Conservation (phyloP, 345 rosid species). For the Boechera retrofracta region DNA sequence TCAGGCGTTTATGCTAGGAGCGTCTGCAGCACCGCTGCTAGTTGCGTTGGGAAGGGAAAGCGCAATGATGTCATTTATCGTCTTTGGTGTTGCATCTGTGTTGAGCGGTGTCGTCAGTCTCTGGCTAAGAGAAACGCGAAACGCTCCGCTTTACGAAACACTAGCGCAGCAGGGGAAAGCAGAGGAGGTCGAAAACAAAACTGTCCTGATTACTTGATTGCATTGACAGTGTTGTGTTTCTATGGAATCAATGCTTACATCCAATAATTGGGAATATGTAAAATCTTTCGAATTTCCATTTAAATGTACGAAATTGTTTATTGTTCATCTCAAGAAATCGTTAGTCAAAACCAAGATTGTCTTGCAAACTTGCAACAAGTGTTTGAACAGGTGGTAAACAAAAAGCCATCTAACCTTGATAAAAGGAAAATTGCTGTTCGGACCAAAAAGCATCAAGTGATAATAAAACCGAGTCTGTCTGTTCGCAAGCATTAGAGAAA, state of each 20-base stretch:
- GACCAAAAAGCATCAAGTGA: slow-evolving; percentile 39
- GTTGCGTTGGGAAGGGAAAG: slow-evolving; percentile 64
- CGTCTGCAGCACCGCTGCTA: slow-evolving; percentile 66
- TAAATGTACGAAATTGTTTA: background rate
- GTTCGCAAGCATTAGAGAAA: slow-evolving; percentile 39
- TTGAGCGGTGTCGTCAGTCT: slow-evolving; percentile 59
- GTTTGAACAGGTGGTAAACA: slow-evolving; percentile 5
- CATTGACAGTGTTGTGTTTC: background rate
- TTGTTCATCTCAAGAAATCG: slow-evolving; percentile 14
- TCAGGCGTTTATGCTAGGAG: slow-evolving; percentile 75
- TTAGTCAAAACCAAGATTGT: background rate
- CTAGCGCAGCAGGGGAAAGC: slow-evolving; percentile 57
- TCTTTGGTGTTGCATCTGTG: slow-evolving; percentile 60
- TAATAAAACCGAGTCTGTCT: slow-evolving; percentile 31
- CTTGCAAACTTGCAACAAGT: background rate
- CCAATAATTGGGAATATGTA: slow-evolving; percentile 37
- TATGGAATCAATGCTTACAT: background rate
- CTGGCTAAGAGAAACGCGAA: slow-evolving; percentile 68
- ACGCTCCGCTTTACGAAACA: slow-evolving; percentile 73
- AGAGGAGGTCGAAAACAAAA: slow-evolving; percentile 45
- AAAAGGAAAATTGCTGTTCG: slow-evolving; percentile 34
- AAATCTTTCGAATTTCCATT: slow-evolving; percentile 21
- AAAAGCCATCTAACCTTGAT: slow-evolving; percentile 33
- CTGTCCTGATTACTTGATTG: slow-evolving; percentile 7
- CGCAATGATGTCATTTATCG: slow-evolving; percentile 58